phyloP scores from a whole-genome alignment of 176 grass and related monocot species.

The Urochloa ruziziensis region DNA sequence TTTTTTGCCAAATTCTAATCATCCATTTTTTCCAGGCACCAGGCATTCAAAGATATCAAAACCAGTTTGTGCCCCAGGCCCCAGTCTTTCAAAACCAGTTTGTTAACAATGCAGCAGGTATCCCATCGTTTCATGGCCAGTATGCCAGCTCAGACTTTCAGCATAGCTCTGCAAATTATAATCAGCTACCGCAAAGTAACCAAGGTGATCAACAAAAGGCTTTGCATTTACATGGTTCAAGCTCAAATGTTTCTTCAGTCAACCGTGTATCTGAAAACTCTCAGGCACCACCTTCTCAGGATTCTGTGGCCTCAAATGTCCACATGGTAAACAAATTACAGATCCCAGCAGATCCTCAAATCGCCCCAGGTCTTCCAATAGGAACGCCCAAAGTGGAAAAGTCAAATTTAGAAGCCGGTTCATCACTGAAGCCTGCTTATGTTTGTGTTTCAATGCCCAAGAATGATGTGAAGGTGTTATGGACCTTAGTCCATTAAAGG shows the following conservation, averaged over 20 bases:
- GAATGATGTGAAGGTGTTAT: conserved; percentile 40
- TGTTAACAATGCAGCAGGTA: conserved; percentile 13
- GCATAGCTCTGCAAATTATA: conserved; percentile 36
- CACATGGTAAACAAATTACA: conserved; percentile 66
- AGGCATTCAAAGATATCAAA: conserved; percentile 26
- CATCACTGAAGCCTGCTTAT: conserved; percentile 62
- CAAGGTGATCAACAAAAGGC: conserved; percentile 55
- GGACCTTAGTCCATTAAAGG: no score
- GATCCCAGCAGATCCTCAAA: conserved; percentile 79
- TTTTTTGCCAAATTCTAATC: conserved; percentile 28
- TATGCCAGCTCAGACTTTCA: conserved; percentile 39
- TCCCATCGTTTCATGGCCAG: conserved; percentile 14
- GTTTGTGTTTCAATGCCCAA: conserved; percentile 65
- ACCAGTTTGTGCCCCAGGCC: conserved; percentile 1
- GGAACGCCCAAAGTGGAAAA: conserved; percentile 38
- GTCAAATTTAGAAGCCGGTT: conserved; percentile 41
- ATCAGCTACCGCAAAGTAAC: conserved; percentile 41
- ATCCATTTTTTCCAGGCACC: conserved; percentile 16
- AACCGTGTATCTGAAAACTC: conserved; percentile 42
- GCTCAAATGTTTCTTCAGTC: conserved; percentile 47
- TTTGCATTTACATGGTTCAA: conserved; percentile 51
- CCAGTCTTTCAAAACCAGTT: conserved; percentile 27
- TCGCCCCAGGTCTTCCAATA: conserved; percentile 53
- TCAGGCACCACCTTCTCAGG: conserved; percentile 37
- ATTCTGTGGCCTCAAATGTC: conserved; percentile 28